Conservation (phyloP, 495 filamentous ascomycete genomes). For the Hypoxylon rickii region DNA sequence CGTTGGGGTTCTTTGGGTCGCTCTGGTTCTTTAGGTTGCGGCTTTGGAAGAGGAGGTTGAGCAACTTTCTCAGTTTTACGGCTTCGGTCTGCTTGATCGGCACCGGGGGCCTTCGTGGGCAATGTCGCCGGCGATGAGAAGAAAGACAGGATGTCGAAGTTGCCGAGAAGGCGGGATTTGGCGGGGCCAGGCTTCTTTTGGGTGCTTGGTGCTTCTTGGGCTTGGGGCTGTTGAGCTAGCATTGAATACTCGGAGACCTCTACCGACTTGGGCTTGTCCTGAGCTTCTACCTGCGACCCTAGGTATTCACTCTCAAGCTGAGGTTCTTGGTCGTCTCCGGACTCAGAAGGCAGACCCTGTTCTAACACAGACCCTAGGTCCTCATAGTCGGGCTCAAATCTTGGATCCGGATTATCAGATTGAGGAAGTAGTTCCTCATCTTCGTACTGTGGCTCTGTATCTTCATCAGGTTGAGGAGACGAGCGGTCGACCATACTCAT, state of each 20-base stretch:
- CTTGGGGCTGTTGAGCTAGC: slow-evolving; percentile 28
- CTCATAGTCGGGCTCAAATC: background rate
- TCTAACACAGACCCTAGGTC: background rate
- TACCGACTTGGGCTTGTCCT: background rate
- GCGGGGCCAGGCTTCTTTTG: slow-evolving; percentile 31
- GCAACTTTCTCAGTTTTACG: slow-evolving; percentile 6
- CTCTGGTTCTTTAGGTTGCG: slow-evolving; percentile 8
- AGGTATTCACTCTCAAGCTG: background rate
- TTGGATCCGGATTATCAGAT: background rate
- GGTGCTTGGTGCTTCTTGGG: slow-evolving; percentile 13
- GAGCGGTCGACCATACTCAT: slow-evolving; percentile 1
- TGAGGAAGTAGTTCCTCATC: background rate
- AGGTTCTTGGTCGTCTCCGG: background rate
- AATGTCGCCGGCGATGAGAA: slow-evolving; percentile 53
- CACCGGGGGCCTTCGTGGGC: slow-evolving; percentile 33
- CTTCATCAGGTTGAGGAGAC: slow-evolving; percentile 2
- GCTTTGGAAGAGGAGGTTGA: slow-evolving; percentile 18
- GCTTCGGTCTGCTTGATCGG: slow-evolving; percentile 1
- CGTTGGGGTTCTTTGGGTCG: slow-evolving; percentile 25
- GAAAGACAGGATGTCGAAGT: slow-evolving; percentile 47
- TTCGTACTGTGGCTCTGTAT: no score
- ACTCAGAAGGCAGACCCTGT: no score
- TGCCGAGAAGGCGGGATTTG: slow-evolving; percentile 33
- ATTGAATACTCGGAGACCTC: slow-evolving; percentile 42
- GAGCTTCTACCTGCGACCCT: background rate